Conservation (phyloP, 2,329 filamentous ascomycete genomes). For the Calonectria honghensis region DNA sequence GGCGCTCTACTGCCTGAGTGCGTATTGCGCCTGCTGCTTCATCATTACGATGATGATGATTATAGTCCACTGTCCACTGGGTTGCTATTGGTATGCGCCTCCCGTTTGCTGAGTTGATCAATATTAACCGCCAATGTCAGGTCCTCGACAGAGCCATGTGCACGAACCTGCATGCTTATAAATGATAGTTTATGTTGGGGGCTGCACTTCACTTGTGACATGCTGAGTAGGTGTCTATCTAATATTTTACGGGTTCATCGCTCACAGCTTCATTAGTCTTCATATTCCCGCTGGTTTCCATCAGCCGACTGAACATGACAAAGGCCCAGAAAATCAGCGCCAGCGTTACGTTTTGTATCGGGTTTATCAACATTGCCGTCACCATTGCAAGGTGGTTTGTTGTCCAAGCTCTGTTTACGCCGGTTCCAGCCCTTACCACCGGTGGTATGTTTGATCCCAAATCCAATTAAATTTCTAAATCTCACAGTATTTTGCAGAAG, state of each 20-base stretch:
- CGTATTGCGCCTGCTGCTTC: conserved; percentile 2
- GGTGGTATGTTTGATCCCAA: not conserved
- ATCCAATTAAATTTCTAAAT: too few species aligned
- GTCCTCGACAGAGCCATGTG: not conserved
- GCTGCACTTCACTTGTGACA: not conserved
- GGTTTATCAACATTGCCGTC: conserved; percentile 23
- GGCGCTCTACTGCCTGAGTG: not conserved
- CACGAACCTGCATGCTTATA: not conserved
- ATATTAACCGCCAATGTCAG: not conserved
- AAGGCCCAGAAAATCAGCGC: conserved; percentile 26
- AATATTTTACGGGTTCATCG: not conserved
- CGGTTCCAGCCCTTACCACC: conserved; percentile 9
- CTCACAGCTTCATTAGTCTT: conserved; percentile 5
- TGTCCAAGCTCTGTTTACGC: conserved; percentile 22
- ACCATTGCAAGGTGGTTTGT: conserved; percentile 25
- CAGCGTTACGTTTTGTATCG: conserved; percentile 16
- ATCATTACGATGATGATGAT: conserved; percentile 6
- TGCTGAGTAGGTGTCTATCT: not conserved
- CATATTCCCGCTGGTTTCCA: conserved; percentile 8
- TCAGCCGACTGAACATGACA: conserved; percentile 24
- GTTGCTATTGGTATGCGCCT: not conserved
- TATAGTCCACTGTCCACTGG: not conserved
- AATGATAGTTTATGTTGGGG: conserved; percentile 24
- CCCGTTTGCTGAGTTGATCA: too few species aligned
- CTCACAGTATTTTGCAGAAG: not conserved